Conservation (phyloP, 1,139 yeast species). For the Spathaspora sp. region DNA sequence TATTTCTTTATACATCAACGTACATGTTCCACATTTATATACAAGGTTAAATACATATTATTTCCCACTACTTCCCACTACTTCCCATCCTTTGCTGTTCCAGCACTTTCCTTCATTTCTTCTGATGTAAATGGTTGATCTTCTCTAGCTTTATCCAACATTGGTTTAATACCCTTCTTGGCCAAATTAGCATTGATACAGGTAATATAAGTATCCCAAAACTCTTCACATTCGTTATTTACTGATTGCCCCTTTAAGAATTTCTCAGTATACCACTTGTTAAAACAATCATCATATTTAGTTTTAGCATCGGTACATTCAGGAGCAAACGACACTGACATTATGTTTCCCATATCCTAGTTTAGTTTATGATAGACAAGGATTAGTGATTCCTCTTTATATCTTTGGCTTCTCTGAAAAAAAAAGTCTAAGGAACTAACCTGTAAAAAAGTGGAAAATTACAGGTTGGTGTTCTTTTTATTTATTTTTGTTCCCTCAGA, state of each 20-base stretch:
- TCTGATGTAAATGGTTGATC: constrained; percentile 74
- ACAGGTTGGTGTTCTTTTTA: not conserved
- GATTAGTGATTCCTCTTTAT: not conserved
- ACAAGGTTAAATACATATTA: too few species aligned
- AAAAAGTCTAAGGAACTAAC: not conserved
- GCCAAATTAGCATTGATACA: constrained; percentile 80
- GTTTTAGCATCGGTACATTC: constrained; percentile 89
- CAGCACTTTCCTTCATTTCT: constrained; percentile 29
- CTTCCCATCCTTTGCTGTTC: constrained; percentile 9
- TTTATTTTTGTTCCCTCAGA: not conserved
- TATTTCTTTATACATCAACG: not conserved
- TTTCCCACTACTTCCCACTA: not conserved
- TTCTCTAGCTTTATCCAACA: constrained; percentile 85
- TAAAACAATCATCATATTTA: constrained; percentile 89
- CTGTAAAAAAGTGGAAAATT: not conserved
- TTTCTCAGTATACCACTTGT: constrained; percentile 93
- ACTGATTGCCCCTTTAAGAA: constrained; percentile 69
- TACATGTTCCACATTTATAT: not conserved
- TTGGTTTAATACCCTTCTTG: constrained; percentile 72
- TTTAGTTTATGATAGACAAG: not conserved
- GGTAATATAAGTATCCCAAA: constrained; percentile 83
- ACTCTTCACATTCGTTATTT: constrained; percentile 84
- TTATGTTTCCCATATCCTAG: constrained; percentile 63
- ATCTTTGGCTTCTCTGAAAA: not conserved
- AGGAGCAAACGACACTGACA: constrained; percentile 96